Base-by-base conservation (phyloP, 495 filamentous ascomycete species). In the Hypoxylon fuscum region DNA sequence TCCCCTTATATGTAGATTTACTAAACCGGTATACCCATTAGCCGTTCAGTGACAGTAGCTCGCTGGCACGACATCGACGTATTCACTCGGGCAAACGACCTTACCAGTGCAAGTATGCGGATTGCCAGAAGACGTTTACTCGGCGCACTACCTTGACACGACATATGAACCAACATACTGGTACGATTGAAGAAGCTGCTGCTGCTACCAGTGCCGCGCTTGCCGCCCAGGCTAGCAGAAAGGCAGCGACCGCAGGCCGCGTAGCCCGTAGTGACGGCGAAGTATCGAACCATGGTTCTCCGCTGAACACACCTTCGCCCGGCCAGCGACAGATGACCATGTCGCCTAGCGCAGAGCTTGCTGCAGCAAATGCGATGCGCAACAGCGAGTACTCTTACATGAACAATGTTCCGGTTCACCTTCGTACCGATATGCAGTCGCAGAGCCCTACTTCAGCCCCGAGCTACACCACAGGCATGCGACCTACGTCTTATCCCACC, bases 41-140 rank as follows among this genome's bases (percentile, higher is more conserved):
- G 95, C 94, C 93, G n/a, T 98, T 98, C 69, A 97, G 94, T 71
- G 95, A 98, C 74, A 97, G 93, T 14, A 97, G 94, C 67, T 98
- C 95, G 7, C 78, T 98, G 31, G 95, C 95, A 15, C 83, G 95
- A 32, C 95, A 98, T 78, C 88, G 95, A 21, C 85, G 95, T 23
- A 98, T 97, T 59, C 95, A 98, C 69, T 96, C 92, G 18, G 95
- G 95, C 18, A 97, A 96, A 71, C 86, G 95, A 32, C 95, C 95
- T 1, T 98, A 98, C 79, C 96, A 97, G 71, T 98, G 95, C 74
- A 94, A 94, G 1, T 98, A 94, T 68, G 93, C 91, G 11, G 93
- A 98, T 68, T 98, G 95, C 74, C 93, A 97, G 72, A 98, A 98
- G 83, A 98, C 96, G 0, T 98, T 98, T 72, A 98, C 95, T 2